These are phyloP conservation scores for Annulohypoxylon nitens DNA, from an alignment of 495 filamentous ascomycete species.

Conservation along the genomic window DNA sequence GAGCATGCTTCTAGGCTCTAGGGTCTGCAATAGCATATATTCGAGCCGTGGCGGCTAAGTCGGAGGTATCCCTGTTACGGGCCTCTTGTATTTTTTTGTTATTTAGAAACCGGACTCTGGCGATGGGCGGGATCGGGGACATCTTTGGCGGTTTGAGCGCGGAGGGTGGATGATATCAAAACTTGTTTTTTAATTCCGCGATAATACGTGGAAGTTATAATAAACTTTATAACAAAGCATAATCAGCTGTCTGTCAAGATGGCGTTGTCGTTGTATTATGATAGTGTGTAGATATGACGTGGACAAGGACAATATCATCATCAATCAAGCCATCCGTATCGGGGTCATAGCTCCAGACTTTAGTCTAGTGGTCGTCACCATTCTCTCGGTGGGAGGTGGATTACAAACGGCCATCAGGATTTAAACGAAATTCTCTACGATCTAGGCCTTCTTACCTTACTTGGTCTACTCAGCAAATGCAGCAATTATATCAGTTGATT, in stretches of 20 bases:
- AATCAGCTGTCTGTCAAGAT: not conserved
- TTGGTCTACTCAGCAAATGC: not conserved
- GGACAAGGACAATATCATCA: not conserved
- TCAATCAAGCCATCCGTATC: not conserved
- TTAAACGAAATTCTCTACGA: not conserved
- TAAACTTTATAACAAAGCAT: conserved; percentile 38
- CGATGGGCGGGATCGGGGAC: conserved; percentile 21
- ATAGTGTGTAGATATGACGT: not conserved
- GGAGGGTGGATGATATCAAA: conserved; percentile 42
- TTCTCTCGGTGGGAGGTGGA: not conserved
- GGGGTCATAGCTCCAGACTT: not conserved
- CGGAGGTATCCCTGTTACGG: not conserved
- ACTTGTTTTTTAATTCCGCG: conserved; percentile 23
- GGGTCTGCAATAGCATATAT: conserved; percentile 33
- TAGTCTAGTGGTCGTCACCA: not conserved
- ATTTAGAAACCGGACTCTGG: conserved; percentile 34
- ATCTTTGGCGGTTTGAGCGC: conserved; percentile 20
- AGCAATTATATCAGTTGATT: not conserved
- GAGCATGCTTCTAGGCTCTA: conserved; percentile 9
- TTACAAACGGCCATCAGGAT: not conserved
- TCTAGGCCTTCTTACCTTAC: not conserved
- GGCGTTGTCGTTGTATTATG: not conserved
- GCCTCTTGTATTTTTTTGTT: conserved; percentile 37
- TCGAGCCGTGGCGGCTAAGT: conserved; percentile 10
- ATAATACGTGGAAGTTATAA: conserved; percentile 39